Conservation (phyloP, 1,284 basidiomycete genomes). For the Cutaneotrichosporon sp. region DNA sequence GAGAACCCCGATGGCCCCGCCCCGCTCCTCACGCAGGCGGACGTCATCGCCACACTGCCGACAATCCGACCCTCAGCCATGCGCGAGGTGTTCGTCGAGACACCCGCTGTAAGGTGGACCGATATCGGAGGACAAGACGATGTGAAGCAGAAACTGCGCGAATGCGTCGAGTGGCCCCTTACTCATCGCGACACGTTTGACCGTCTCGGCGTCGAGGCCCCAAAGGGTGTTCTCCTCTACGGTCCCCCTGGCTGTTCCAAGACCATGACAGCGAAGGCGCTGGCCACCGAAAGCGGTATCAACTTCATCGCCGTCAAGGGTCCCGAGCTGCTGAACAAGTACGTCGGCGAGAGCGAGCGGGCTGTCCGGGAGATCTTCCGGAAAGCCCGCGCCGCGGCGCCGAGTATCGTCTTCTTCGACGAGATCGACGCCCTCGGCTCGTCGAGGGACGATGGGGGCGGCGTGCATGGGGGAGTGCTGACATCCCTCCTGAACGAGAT, state of each 20-base stretch:
- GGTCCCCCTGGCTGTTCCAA: conserved; percentile 98
- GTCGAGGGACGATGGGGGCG: conserved; percentile 63
- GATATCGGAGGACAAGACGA: conserved; percentile 83
- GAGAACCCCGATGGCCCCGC: conserved; percentile 26
- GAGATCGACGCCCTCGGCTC: conserved; percentile 93
- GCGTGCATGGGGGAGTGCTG: conserved; percentile 72
- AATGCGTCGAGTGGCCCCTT: conserved; percentile 93
- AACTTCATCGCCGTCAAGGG: conserved; percentile 99
- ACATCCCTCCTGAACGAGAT: conserved; percentile 95
- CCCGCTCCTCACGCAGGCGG: conserved; percentile 57
- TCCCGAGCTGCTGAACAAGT: conserved; percentile 95
- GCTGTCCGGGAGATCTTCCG: conserved; percentile 92
- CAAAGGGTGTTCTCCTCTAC: conserved; percentile 86
- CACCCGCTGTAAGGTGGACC: conserved; percentile 72
- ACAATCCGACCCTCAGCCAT: conserved; percentile 86
- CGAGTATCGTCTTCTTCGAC: conserved; percentile 96
- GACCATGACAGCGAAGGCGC: conserved; percentile 87
- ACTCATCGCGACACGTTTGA: conserved; percentile 77
- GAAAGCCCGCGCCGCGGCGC: conserved; percentile 87
- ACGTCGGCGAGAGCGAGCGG: conserved; percentile 93
- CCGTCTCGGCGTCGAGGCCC: conserved; percentile 80
- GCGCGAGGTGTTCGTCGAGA: conserved; percentile 85
- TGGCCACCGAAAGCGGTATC: conserved; percentile 89
- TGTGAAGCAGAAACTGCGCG: conserved; percentile 75
- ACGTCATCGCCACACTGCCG: conserved; percentile 69